Evolutionary conservation across 2,329 filamentous ascomycete species (phyloP), one percentile per base, ranked within the genome.

Genomic region (Cytospora schulzeri): DNA sequence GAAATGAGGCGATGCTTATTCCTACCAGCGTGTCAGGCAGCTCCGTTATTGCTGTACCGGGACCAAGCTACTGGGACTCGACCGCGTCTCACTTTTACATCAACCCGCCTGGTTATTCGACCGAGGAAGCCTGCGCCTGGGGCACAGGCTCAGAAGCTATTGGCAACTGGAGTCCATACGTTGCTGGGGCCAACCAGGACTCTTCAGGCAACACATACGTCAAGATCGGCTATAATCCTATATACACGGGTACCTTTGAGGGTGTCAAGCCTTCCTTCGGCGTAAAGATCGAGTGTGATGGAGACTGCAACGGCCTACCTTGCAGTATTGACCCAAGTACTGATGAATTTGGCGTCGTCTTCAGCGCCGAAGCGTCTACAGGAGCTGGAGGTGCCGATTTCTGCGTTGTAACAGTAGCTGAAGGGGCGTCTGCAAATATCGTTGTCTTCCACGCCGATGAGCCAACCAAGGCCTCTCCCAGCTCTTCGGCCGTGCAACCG

Each of bases 31-130:
- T 93, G 55, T 72, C 80, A 26, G 77, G 80, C 67, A 75, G 74
- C 12, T 79, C 81, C n/a, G 83, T 82, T 33, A 79, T 94, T 62
- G 90, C 91, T 57, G 90, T 93, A 41, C 91, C 91, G 11, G 88
- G 82, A 63, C 77, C 82, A 22, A 82, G 78, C 63, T 93, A 93
- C 76, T 93, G 90, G 91, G 85, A 81, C 69, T 76, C 78, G 53
- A 93, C 91, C 15, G 85, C 90, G 65, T 89, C 91, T 65, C 91
- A 94, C 86, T 93, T 85, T 76, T 93, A 93, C 72, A 85, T 93
- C 78, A 93, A 93, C 77, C 83, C 88, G 33, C 91, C 91, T 38
- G 91, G 91, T 66, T 80, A 86, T 54, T 71, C 73, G 31, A 78
- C 83, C 7, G 78, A 79, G 6, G 82, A 87, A 57, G 90, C 85